phyloP scores from a whole-genome alignment of 1,284 basidiomycete species.

The Kwoniella shivajii region DNA sequence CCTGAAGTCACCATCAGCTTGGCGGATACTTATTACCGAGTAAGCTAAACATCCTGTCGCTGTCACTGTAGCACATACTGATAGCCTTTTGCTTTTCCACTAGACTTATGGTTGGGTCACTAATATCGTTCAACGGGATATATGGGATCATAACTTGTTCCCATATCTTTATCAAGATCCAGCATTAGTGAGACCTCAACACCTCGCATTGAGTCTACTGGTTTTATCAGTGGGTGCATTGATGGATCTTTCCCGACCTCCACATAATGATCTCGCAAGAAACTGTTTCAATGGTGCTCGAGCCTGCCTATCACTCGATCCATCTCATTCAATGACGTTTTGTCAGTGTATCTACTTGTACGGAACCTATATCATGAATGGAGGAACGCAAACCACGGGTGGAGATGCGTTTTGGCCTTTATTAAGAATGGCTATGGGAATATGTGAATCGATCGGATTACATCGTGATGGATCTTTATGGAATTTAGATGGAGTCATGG shows the following conservation, averaged over 20 bases:
- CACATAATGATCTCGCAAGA: conserved; percentile 3
- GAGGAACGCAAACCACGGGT: conserved; percentile 29
- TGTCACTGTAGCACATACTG: not conserved
- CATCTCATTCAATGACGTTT: conserved; percentile 25
- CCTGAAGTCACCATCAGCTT: conserved; percentile 9
- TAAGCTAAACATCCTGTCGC: not conserved
- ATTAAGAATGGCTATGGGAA: conserved; percentile 27
- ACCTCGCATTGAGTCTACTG: conserved; percentile 19
- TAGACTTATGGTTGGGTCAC: conserved; percentile 25
- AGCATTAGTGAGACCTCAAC: conserved; percentile 14
- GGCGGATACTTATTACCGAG: conserved; percentile 17
- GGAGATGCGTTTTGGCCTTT: conserved; percentile 35
- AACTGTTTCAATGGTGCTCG: conserved; percentile 16
- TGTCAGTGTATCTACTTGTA: conserved; percentile 38
- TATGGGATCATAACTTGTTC: conserved; percentile 13
- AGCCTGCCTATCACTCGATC: conserved; percentile 23
- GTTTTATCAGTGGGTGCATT: conserved; percentile 21
- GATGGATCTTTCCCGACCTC: conserved; percentile 17
- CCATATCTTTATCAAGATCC: conserved; percentile 13
- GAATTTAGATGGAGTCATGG: conserved; percentile 15
- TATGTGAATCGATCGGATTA: conserved; percentile 29
- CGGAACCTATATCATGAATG: conserved; percentile 36
- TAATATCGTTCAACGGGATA: conserved; percentile 16
- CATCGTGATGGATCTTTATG: conserved; percentile 30
- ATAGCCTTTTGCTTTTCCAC: not conserved